Evolutionary conservation across 2,329 filamentous ascomycete species (phyloP).

Genomic region (Raffaelea ambrosiae): DNA sequence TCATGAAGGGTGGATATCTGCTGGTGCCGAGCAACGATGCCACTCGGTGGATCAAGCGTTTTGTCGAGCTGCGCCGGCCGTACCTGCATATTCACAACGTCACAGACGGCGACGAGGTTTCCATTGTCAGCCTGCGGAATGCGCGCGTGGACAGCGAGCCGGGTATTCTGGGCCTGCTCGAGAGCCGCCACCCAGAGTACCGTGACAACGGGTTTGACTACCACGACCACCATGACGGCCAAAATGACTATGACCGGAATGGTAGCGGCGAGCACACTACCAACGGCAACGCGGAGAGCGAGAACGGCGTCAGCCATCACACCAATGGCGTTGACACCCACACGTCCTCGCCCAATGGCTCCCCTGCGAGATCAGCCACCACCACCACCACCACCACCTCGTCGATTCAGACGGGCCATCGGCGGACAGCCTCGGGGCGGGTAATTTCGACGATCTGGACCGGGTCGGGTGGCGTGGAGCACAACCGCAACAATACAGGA

Average conservation of each 20-base stretch:
- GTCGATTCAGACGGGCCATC: constrained; percentile 35
- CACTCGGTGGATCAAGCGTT: constrained; percentile 81
- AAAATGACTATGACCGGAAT: background rate
- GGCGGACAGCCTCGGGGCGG: constrained; percentile 38
- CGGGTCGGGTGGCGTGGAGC: constrained; percentile 27
- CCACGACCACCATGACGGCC: constrained; percentile 6
- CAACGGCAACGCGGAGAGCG: constrained; percentile 13
- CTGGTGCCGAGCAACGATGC: constrained; percentile 75
- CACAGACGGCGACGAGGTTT: constrained; percentile 81
- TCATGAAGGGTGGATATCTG: constrained; percentile 82
- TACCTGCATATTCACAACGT: constrained; percentile 87
- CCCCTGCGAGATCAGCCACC: too few species aligned
- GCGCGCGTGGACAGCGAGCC: constrained; percentile 89
- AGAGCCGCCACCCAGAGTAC: constrained; percentile 21
- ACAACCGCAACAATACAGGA: background rate
- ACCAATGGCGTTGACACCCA: background rate
- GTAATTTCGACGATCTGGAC: constrained; percentile 49
- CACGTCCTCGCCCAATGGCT: too few species aligned
- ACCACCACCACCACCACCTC: too few species aligned
- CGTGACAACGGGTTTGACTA: constrained; percentile 9
- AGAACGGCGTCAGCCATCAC: constrained; percentile 7
- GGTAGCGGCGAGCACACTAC: constrained; percentile 10
- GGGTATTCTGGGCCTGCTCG: constrained; percentile 71
- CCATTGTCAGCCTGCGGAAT: constrained; percentile 80
- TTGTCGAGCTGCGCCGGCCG: constrained; percentile 82